Percentiles rank a stretch among this genome's conserved stretches.
Evolutionary conservation across 106 monocot species (phyloP).

Genomic region (Agapanthus africanus): DNA sequence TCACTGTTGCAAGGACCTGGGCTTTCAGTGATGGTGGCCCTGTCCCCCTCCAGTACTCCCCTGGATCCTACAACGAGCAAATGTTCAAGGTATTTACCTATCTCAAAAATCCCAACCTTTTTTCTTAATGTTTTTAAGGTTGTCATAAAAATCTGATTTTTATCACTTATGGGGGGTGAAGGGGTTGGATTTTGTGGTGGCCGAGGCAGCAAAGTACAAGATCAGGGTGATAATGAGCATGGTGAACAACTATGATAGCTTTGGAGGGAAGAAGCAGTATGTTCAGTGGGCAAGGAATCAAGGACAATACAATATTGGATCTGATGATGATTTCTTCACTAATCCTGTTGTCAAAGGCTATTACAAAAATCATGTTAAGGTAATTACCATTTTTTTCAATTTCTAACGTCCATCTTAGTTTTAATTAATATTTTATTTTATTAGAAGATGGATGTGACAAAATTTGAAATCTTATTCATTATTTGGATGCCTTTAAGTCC

Average conservation of each 20-base stretch:
- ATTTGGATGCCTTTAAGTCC: no score
- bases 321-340: constrained; percentile 62
- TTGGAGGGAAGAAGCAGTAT: constrained; percentile 74
- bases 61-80: constrained; percentile 75
- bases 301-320: constrained; percentile 40
- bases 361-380: constrained; percentile 69
- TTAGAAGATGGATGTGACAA: no score
- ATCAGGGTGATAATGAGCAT: constrained; percentile 53
- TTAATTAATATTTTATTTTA: no score
- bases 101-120: no score
- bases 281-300: constrained; percentile 59
- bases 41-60: constrained; percentile 55
- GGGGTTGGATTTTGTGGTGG: constrained; percentile 66
- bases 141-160: no score
- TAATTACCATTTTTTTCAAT: no score
- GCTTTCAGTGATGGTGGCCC: constrained; percentile 73
- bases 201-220: constrained; percentile 45
- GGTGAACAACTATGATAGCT: constrained; percentile 60
- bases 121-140: no score
- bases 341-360: constrained; percentile 36
- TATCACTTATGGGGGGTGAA: constrained; percentile 7
- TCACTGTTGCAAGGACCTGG: constrained; percentile 74
- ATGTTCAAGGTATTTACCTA: constrained; percentile 82
- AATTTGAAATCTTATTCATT: no score
- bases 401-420: no score